Conservation (phyloP, 306 rosid genomes). For the Bauhinia variegata region DNA sequence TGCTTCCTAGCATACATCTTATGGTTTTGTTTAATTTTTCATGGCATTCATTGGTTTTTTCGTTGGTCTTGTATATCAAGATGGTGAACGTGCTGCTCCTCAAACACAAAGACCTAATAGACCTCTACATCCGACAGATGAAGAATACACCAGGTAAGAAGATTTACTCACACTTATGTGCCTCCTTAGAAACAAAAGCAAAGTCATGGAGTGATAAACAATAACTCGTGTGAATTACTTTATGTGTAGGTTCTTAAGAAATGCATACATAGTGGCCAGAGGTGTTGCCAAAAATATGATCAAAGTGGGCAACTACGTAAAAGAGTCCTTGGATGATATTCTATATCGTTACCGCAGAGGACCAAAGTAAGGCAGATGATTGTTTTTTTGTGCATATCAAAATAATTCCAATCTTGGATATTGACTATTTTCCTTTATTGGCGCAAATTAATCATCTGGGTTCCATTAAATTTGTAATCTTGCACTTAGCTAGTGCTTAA, state of each 20-base stretch:
- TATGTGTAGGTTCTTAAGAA: conserved; percentile 73
- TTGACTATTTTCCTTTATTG: no score
- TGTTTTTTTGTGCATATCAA: background rate
- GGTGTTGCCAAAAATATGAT: conserved; percentile 78
- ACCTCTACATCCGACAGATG: conserved; percentile 55
- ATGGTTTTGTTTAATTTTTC: no score
- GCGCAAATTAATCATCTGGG: no score
- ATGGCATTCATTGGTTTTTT: conserved; percentile 9
- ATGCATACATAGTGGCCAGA: conserved; percentile 77
- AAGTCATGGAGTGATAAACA: no score
- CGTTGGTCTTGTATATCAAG: conserved; percentile 40
- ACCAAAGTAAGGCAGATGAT: conserved; percentile 54
- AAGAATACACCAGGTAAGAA: conserved; percentile 81
- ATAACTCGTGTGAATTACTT: no score
- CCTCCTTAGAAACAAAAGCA: background rate
- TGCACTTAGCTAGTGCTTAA: no score
- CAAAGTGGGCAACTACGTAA: conserved; percentile 64
- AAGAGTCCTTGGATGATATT: conserved; percentile 70
- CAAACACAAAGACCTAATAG: conserved; percentile 57
- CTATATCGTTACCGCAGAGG: conserved; percentile 67
- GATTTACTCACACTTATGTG: conserved; percentile 4
- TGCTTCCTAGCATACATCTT: no score
- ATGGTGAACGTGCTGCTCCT: conserved; percentile 46
- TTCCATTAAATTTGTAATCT: no score
- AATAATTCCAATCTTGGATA: conserved; percentile 16